Percentiles rank a stretch among this genome's conserved stretches.
Conservation (phyloP, 2,329 filamentous ascomycete genomes). For the Fusarium keratoplasticum region DNA sequence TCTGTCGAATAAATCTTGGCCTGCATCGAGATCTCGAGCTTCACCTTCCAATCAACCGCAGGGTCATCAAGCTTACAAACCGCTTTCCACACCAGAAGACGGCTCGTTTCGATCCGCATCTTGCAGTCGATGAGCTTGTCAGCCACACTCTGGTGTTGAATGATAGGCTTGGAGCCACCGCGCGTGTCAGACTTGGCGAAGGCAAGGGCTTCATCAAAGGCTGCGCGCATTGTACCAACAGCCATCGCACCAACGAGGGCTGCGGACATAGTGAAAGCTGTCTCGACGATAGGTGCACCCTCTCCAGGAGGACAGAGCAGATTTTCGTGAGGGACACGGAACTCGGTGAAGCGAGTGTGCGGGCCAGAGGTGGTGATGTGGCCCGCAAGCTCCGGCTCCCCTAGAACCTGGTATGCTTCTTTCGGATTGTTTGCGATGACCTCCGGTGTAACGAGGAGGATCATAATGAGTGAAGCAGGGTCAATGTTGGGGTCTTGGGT, state of each 20-base stretch:
- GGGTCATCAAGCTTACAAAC: constrained; percentile 55
- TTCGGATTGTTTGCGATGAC: constrained; percentile 57
- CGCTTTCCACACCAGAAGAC: constrained; percentile 64
- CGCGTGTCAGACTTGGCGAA: constrained; percentile 61
- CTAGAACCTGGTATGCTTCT: constrained; percentile 58
- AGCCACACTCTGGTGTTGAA: constrained; percentile 62
- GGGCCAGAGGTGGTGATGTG: constrained; percentile 62
- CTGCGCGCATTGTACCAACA: constrained; percentile 63
- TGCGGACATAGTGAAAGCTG: constrained; percentile 57
- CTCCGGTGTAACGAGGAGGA: constrained; percentile 61
- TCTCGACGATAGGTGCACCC: constrained; percentile 55
- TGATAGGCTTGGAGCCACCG: constrained; percentile 57
- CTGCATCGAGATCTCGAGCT: not conserved
- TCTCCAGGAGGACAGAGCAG: constrained; percentile 57
- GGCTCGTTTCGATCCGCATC: constrained; percentile 61
- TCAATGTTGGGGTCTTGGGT: constrained; percentile 29
- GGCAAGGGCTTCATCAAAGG: constrained; percentile 62
- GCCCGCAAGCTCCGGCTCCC: constrained; percentile 58
- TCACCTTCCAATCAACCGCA: not conserved
- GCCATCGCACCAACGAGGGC: constrained; percentile 66
- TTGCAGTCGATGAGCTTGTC: constrained; percentile 65
- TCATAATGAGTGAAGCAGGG: constrained; percentile 51
- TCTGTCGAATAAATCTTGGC: not conserved
- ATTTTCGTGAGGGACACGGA: constrained; percentile 60
- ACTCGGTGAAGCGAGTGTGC: constrained; percentile 59